Conservation (phyloP, 225 moss, liverwort and hornwort genomes). For the Thuidium tamariscinum region DNA sequence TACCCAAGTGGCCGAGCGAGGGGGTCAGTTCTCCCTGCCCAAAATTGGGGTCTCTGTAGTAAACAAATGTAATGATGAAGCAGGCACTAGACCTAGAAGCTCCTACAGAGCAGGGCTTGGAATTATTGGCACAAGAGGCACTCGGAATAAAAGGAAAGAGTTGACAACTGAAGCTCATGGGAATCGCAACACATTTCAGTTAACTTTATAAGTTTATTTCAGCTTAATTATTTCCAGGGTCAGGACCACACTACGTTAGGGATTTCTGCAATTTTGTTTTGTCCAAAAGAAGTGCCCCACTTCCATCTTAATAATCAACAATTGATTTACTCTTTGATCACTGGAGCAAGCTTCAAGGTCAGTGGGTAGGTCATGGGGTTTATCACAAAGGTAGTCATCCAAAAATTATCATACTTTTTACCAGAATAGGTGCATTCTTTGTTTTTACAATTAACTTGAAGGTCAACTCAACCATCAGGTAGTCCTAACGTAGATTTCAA, state of each 20-base stretch:
- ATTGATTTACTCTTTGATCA: too few species aligned
- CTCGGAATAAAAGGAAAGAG: too few species aligned
- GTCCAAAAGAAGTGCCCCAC: too few species aligned
- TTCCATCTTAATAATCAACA: too few species aligned
- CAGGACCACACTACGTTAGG: neutral
- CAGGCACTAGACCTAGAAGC: fast-evolving
- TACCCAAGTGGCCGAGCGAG: too few species aligned
- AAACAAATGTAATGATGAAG: neutral
- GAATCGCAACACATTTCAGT: too few species aligned
- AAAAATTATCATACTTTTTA: neutral
- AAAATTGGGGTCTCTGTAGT: neutral
- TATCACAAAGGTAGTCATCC: neutral
- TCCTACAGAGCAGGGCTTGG: too few species aligned
- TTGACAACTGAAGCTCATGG: too few species aligned
- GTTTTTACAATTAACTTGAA: fast-evolving
- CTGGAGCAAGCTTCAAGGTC: too few species aligned
- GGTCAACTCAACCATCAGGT: neutral
- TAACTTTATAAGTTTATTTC: neutral
- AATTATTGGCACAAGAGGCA: neutral
- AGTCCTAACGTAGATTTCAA: neutral
- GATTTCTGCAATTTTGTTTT: neutral
- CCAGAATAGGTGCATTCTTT: fast-evolving
- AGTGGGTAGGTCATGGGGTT: neutral
- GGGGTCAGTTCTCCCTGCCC: too few species aligned
- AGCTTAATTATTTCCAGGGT: neutral